Evolutionary conservation across 805 yeast genomes (phyloP).

Genomic region (Yarrowia sp.): DNA sequence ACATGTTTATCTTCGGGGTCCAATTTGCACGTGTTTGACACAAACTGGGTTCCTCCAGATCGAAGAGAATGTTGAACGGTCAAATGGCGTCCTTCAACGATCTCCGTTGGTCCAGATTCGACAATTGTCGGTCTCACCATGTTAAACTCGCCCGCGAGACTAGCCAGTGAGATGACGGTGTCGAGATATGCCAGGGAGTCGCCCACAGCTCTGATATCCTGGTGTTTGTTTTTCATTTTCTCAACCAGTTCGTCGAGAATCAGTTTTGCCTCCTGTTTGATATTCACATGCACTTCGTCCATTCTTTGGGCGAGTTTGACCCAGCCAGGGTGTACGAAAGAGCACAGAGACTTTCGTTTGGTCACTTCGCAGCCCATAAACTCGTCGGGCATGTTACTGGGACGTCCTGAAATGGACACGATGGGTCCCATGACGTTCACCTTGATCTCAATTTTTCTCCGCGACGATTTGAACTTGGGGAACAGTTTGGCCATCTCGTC

Average conservation of each 20-base stretch:
- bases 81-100: slow-evolving; percentile 77
- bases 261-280: slow-evolving; percentile 61
- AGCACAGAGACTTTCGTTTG: slow-evolving; percentile 43
- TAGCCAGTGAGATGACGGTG: slow-evolving; percentile 73
- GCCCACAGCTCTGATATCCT: slow-evolving; percentile 59
- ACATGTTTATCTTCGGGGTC: slow-evolving; percentile 45
- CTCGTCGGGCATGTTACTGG: slow-evolving; percentile 28
- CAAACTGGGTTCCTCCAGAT: slow-evolving; percentile 57
- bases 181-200: slow-evolving; percentile 70
- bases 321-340: slow-evolving; percentile 59
- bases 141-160: slow-evolving; percentile 69
- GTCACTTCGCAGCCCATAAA: slow-evolving; percentile 37
- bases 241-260: slow-evolving; percentile 60
- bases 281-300: slow-evolving; percentile 56
- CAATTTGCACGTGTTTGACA: slow-evolving; percentile 55
- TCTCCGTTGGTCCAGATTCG: slow-evolving; percentile 56
- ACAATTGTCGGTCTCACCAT: slow-evolving; percentile 69
- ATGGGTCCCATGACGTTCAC: slow-evolving; percentile 17
- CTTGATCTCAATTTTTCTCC: slow-evolving; percentile 27
- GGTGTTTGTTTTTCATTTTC: slow-evolving; percentile 55
- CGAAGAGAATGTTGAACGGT: slow-evolving; percentile 82
- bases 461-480: slow-evolving; percentile 1
- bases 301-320: slow-evolving; percentile 58
- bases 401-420: slow-evolving; percentile 19
- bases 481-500: slow-evolving; percentile 41